A percentile compares a stretch with the other conserved stretches of the same genome.
Conservation (phyloP, 345 rosid genomes). For the Brassica cretica region DNA sequence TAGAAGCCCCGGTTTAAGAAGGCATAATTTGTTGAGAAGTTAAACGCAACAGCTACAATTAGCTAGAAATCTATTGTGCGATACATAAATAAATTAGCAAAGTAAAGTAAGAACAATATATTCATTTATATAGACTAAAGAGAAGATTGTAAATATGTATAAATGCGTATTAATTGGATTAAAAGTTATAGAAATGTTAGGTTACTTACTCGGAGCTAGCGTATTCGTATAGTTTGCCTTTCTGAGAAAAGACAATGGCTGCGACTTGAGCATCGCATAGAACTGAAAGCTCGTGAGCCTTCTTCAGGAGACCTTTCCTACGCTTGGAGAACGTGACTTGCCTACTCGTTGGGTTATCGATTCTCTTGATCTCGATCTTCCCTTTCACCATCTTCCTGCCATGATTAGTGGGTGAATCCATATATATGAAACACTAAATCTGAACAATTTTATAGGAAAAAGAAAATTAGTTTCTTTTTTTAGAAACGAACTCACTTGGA, state of each 20-base stretch:
- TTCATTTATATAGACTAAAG: background rate
- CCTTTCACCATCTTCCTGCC: constrained; percentile 48
- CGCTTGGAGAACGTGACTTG: constrained; percentile 62
- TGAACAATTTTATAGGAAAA: background rate
- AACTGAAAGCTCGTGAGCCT: constrained; percentile 57
- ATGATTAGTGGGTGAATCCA: background rate
- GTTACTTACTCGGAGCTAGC: constrained; percentile 49
- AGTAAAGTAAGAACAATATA: background rate
- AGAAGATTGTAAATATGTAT: background rate
- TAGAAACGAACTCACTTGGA: constrained; percentile 22
- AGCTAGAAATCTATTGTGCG: background rate
- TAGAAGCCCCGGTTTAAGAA: too few species aligned
- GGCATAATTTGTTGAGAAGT: constrained; percentile 4
- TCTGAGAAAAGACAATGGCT: constrained; percentile 49
- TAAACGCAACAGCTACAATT: background rate
- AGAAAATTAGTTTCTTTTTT: background rate
- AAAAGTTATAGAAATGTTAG: background rate
- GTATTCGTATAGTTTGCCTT: constrained; percentile 47
- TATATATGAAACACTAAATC: constrained; percentile 17
- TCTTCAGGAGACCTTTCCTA: constrained; percentile 56
- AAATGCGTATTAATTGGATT: background rate
- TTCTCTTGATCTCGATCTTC: constrained; percentile 50
- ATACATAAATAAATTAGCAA: background rate
- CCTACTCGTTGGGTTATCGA: constrained; percentile 51
- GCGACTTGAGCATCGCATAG: constrained; percentile 48